Percentiles rank a stretch among this genome's conserved stretches.
Evolutionary conservation across 371 early-diverging fungal species (phyloP).

Genomic region (Mortierella sp.): DNA sequence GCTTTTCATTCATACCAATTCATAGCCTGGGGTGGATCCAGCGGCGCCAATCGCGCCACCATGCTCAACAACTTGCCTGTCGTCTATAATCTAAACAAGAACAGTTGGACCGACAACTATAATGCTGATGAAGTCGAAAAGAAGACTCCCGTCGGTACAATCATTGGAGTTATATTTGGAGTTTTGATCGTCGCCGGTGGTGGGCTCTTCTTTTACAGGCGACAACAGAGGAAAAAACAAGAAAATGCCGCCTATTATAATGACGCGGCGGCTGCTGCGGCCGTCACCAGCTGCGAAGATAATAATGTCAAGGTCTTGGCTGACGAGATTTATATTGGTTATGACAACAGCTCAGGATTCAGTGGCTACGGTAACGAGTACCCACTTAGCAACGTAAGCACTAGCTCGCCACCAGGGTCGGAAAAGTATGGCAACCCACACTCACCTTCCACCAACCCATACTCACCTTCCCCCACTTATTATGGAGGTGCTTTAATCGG

Average conservation of each 20-base stretch:
- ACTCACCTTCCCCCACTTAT: neutral
- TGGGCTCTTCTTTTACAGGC: slow-evolving; percentile 9
- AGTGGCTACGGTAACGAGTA: slow-evolving; percentile 24
- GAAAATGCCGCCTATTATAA: slow-evolving; percentile 14
- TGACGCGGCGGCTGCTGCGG: slow-evolving; percentile 21
- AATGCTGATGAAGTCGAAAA: neutral
- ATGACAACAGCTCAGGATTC: slow-evolving; percentile 7
- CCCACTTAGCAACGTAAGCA: slow-evolving; percentile 16
- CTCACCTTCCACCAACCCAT: neutral
- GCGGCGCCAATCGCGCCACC: slow-evolving; percentile 6
- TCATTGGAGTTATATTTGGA: slow-evolving; percentile 19
- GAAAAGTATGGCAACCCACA: neutral
- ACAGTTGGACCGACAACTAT: slow-evolving; percentile 30
- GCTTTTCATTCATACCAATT: slow-evolving; percentile 34
- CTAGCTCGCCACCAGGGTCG: neutral
- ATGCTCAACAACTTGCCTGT: slow-evolving; percentile 26
- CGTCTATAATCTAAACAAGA: slow-evolving; percentile 31
- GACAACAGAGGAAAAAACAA: slow-evolving; percentile 5
- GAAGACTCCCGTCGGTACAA: slow-evolving; percentile 1
- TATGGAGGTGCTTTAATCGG: neutral
- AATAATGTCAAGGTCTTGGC: slow-evolving; percentile 32
- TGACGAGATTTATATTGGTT: neutral
- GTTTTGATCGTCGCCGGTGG: slow-evolving; percentile 7
- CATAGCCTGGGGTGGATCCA: slow-evolving; percentile 49
- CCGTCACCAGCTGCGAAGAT: slow-evolving; percentile 4